Conservation (phyloP, 495 filamentous ascomycete genomes). For the Pseudotulostoma volvatum region DNA sequence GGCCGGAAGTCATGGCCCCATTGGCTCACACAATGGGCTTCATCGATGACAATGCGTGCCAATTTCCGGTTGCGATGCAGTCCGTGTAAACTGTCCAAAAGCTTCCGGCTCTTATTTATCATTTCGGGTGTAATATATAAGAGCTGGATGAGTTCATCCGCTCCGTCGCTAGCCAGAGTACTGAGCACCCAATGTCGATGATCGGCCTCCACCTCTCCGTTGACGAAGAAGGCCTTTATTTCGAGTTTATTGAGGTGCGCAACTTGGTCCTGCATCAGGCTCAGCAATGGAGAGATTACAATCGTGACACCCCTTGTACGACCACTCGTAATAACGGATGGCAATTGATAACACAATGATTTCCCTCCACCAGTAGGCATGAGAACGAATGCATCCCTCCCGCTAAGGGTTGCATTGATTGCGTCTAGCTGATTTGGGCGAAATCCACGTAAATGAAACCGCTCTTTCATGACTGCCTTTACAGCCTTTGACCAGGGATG, state of each 20-base stretch:
- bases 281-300: slow-evolving; percentile 85
- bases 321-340: slow-evolving; percentile 67
- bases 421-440: slow-evolving; percentile 86
- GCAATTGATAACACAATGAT: slow-evolving; percentile 90
- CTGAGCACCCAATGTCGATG: slow-evolving; percentile 44
- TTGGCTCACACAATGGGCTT: slow-evolving; percentile 96
- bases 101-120: slow-evolving; percentile 57
- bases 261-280: slow-evolving; percentile 94
- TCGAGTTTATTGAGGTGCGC: slow-evolving; percentile 56
- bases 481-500: slow-evolving; percentile 79
- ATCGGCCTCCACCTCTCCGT: slow-evolving; percentile 46
- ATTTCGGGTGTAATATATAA: slow-evolving; percentile 96
- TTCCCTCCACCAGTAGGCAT: slow-evolving; percentile 99
- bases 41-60: slow-evolving; percentile 88
- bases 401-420: slow-evolving; percentile 78
- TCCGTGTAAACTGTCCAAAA: slow-evolving; percentile 41
- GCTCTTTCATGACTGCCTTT: slow-evolving; percentile 51
- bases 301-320: slow-evolving; percentile 74
- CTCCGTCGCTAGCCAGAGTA: slow-evolving; percentile 38
- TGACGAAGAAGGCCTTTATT: slow-evolving; percentile 62
- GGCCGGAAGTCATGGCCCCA: slow-evolving; percentile 99
- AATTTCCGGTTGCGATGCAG: slow-evolving; percentile 52
- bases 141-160: slow-evolving; percentile 57
- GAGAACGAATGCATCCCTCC: slow-evolving; percentile 79
- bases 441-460: slow-evolving; percentile 74